These are phyloP conservation scores for Lentinus tigrinus DNA, from an alignment of 768 basidiomycete genomes.

Conservation along the genomic window DNA sequence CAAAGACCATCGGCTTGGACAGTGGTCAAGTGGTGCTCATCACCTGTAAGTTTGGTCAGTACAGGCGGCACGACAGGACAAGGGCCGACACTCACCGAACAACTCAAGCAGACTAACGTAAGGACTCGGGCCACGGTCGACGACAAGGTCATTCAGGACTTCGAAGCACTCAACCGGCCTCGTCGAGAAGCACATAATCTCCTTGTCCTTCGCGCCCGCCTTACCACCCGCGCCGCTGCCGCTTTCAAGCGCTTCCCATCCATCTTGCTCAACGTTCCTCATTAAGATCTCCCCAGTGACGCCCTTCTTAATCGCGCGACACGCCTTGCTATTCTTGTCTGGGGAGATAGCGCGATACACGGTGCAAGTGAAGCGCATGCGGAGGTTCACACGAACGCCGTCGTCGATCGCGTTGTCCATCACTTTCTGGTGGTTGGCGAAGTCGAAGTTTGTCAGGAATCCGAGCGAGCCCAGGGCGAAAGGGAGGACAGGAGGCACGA, in stretches of 20 bases:
- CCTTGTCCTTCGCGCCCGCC: slow-evolving; percentile 75
- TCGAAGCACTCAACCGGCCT: slow-evolving; percentile 95
- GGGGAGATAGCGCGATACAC: slow-evolving; percentile 89
- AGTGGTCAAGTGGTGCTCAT: slow-evolving; percentile 99
- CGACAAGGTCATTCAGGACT: slow-evolving; percentile 93
- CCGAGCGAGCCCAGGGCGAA: slow-evolving; percentile 97
- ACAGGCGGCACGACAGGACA: not conserved
- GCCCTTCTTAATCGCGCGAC: slow-evolving; percentile 87
- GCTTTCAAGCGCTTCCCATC: slow-evolving; percentile 96
- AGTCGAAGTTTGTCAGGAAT: slow-evolving; percentile 96
- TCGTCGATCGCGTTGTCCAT: slow-evolving; percentile 87
- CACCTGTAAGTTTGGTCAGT: slow-evolving; percentile 50
- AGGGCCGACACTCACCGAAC: slow-evolving; percentile 66
- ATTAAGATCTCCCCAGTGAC: slow-evolving; percentile 97
- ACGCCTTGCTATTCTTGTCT: slow-evolving; percentile 57
- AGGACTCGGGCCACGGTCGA: slow-evolving; percentile 96
- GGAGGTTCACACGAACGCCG: slow-evolving; percentile 94
- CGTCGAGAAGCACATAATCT: slow-evolving; percentile 98
- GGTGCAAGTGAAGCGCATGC: slow-evolving; percentile 99
- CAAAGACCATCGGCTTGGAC: slow-evolving; percentile 97
- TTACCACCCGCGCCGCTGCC: slow-evolving; percentile 55
- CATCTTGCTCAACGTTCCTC: slow-evolving; percentile 85
- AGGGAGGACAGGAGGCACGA: slow-evolving; percentile 97
- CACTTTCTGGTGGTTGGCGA: slow-evolving; percentile 78
- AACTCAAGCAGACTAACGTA: slow-evolving; percentile 95